Evolutionary conservation across 1,284 basidiomycete species (phyloP), one percentile per base, ranked within the genome.

Genomic region (Austropuccinia psidii): DNA sequence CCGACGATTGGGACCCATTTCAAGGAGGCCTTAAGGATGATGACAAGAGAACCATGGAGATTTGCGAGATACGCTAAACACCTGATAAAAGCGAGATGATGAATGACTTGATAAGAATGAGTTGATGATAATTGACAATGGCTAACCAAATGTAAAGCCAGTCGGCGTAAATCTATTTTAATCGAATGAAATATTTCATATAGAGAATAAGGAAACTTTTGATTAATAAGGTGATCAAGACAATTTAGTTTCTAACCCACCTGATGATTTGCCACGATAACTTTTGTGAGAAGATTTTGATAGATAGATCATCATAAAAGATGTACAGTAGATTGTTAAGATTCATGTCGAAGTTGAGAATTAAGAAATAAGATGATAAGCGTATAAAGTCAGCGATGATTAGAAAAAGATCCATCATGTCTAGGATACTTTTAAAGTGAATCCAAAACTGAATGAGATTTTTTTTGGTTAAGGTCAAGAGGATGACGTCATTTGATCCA

Each of bases 1-100:
- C 93, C 93, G 31, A 93, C 80, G 60, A 96, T 80, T 9, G 94
- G 93, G 2, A 94, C 81, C 87, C 91, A 92, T 81, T 89, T 89
- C 74, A 97, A 83, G 76, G 87, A 90, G 77, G 89, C 89, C 84
- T 97, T 97, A 75, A 97, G 84, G 19, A 94, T 88, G 77, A 97
- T 97, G 78, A 88, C 89, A 33, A 97, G 85, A 73, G 91, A 86
- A 74, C 84, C 83, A 80, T 90, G 87, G 11, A 86, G 85, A 39
- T 86, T 85, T 76, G 88, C 85, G 78, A 90, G 90, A 79, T 91
- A 92, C 1, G 87, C 85, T 58, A 94, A 81, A 77, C 88, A 88
- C 69, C 75, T 70, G 61, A 21, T 39, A 17, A 29, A 35, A 35
- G 61, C 21, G 24, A 27, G 64, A 21, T 33, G 67, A 68, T 9